A percentile compares a stretch with the other conserved stretches of the same genome.
Conservation (phyloP, 495 filamentous ascomycete genomes). For the Hyaloscypha variabilis region DNA sequence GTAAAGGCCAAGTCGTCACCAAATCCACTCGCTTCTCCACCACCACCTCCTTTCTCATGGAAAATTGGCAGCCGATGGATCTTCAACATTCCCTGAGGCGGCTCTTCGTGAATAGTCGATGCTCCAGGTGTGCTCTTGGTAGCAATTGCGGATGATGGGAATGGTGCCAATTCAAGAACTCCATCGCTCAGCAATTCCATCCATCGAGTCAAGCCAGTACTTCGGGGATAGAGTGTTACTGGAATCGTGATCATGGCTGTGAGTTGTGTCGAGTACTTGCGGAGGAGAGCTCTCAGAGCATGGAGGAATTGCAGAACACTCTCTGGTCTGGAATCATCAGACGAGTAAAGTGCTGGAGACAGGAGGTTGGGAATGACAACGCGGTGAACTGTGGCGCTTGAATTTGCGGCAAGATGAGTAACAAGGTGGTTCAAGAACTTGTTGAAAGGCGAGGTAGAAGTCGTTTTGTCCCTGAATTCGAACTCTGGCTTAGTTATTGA, state of each 20-base stretch:
- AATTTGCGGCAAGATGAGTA: conserved; percentile 56
- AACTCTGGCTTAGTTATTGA: conserved; percentile 38
- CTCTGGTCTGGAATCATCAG: conserved; percentile 64
- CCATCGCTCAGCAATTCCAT: conserved; percentile 85
- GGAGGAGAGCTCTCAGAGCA: conserved; percentile 72
- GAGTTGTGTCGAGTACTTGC: conserved; percentile 62
- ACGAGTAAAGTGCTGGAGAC: conserved; percentile 79
- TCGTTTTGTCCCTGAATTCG: conserved; percentile 22
- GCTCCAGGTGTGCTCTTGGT: conserved; percentile 49
- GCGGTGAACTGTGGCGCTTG: conserved; percentile 70
- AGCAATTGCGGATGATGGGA: conserved; percentile 52
- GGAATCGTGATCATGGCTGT: conserved; percentile 80
- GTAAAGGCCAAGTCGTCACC: conserved; percentile 90
- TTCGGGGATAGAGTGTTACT: conserved; percentile 78
- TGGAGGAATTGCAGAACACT: conserved; percentile 85
- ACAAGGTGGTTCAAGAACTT: conserved; percentile 64
- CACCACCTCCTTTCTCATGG: conserved; percentile 83
- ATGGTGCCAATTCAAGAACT: conserved; percentile 84
- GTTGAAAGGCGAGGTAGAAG: conserved; percentile 58
- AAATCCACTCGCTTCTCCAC: conserved; percentile 64
- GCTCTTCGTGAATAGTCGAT: conserved; percentile 58
- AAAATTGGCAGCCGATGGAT: conserved; percentile 81
- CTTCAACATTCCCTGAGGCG: conserved; percentile 82
- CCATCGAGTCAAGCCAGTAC: conserved; percentile 80
- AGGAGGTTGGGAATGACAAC: conserved; percentile 82